Evolutionary conservation across 352 stramenopile species (phyloP).

Genomic region (Pythium chondricola): DNA sequence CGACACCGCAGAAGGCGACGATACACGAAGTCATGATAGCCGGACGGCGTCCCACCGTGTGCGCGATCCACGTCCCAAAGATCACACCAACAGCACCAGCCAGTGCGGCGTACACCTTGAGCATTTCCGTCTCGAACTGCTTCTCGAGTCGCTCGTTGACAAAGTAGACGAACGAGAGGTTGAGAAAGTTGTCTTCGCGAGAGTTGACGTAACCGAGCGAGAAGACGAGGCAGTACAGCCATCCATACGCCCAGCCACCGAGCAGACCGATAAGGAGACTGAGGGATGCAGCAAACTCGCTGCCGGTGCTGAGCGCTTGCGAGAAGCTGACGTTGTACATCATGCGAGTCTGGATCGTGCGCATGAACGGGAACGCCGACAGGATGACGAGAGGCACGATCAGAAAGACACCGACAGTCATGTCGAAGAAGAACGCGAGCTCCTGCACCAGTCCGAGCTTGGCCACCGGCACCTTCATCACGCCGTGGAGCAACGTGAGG

Average conservation of each 20-base stretch:
- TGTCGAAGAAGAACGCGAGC: constrained; percentile 85
- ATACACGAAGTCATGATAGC: constrained; percentile 54
- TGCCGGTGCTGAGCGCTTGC: constrained; percentile 70
- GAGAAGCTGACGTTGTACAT: constrained; percentile 90
- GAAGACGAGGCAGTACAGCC: constrained; percentile 75
- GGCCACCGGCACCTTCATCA: constrained; percentile 53
- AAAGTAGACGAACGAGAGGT: constrained; percentile 82
- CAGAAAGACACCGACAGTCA: constrained; percentile 73
- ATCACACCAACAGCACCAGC: constrained; percentile 47
- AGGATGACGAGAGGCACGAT: constrained; percentile 65
- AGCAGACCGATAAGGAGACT: constrained; percentile 68
- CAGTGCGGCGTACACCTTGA: constrained; percentile 66
- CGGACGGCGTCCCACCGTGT: constrained; percentile 57
- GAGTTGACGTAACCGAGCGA: constrained; percentile 81
- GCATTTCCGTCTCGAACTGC: constrained; percentile 49
- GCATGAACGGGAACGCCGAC: constrained; percentile 84
- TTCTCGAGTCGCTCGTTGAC: constrained; percentile 43
- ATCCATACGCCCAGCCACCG: constrained; percentile 71
- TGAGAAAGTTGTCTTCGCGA: constrained; percentile 64
- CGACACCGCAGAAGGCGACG: constrained; percentile 55
- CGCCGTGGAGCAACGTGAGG: constrained; percentile 60
- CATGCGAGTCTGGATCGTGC: constrained; percentile 85
- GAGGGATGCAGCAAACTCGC: constrained; percentile 73
- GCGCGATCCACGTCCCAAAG: constrained; percentile 38
- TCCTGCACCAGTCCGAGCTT: constrained; percentile 66